Evolutionary conservation across 164 flowering plant species (phyloP).

Genomic region (Echeveria elegans): DNA sequence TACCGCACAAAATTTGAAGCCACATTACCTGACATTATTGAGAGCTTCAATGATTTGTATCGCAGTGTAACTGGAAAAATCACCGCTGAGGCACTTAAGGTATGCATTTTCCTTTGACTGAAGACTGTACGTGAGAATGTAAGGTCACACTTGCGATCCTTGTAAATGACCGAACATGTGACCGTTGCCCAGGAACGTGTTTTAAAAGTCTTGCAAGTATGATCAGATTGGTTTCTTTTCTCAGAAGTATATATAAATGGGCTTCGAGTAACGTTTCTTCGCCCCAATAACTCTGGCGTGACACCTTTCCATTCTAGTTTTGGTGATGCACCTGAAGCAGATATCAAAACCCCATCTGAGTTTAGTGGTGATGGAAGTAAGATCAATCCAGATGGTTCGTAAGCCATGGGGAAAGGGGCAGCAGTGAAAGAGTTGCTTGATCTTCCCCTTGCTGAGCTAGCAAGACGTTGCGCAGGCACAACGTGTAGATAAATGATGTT

Average conservation of each 20-base stretch:
- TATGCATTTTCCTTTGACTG: slow-evolving; percentile 11
- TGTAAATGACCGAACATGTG: slow-evolving; percentile 1
- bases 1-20: slow-evolving; percentile 98
- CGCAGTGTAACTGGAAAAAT: slow-evolving; percentile 90
- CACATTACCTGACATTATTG: slow-evolving; percentile 88
- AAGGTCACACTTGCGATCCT: slow-evolving; percentile 4
- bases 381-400: slow-evolving; percentile 66
- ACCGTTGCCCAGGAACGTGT: slow-evolving; percentile 71
- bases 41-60: slow-evolving; percentile 95
- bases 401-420: slow-evolving; percentile 96
- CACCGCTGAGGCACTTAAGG: slow-evolving; percentile 98
- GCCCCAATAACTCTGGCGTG: slow-evolving; percentile 84
- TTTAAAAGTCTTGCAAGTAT: slow-evolving; percentile 92
- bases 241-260: slow-evolving; percentile 99
- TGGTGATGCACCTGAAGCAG: slow-evolving; percentile 85
- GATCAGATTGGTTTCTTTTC: slow-evolving; percentile 99
- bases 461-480: slow-evolving; percentile 95
- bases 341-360: slow-evolving; percentile 38
- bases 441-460: slow-evolving; percentile 87
- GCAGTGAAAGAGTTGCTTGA: slow-evolving; percentile 67
- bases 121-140: neutral
- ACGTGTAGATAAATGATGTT: slow-evolving; percentile 87
- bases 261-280: slow-evolving; percentile 84
- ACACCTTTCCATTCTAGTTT: slow-evolving; percentile 78
- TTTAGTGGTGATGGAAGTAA: slow-evolving; percentile 41